Conservation (phyloP, 116 monocot species). For the Cymodocea nodosa region DNA sequence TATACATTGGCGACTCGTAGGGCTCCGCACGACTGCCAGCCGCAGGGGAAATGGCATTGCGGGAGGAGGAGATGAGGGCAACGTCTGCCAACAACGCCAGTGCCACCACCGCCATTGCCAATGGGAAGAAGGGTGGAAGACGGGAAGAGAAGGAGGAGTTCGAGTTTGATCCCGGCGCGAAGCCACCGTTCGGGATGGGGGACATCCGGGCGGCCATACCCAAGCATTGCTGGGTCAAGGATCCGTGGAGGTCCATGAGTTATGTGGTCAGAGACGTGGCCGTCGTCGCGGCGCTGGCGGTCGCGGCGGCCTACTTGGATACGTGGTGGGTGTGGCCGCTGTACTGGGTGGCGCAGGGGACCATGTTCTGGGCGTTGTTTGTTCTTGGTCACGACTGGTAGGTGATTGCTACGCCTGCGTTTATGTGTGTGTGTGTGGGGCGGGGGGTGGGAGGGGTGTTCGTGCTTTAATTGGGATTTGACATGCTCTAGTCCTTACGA, state of each 20-base stretch:
- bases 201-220: constrained; percentile 41
- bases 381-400: constrained; percentile 46
- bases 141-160: constrained; percentile 8
- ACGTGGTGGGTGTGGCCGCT: constrained; percentile 21
- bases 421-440: neutral
- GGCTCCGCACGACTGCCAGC: no score
- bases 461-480: neutral
- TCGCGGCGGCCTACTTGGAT: constrained; percentile 10
- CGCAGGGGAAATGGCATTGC: neutral
- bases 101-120: neutral
- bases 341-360: constrained; percentile 35
- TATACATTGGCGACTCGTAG: no score
- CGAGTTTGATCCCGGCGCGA: constrained; percentile 12
- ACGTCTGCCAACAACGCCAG: neutral
- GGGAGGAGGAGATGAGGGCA: constrained; percentile 7
- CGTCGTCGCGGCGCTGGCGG: constrained; percentile 17
- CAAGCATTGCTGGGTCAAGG: constrained; percentile 36
- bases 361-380: constrained; percentile 49
- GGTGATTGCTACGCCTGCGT: neutral
- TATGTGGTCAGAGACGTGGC: constrained; percentile 24
- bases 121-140: neutral
- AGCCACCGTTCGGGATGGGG: constrained; percentile 35
- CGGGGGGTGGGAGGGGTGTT: neutral
- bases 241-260: constrained; percentile 23
- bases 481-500: no score